Evolutionary conservation across 2,329 filamentous ascomycete species (phyloP).

Genomic region (Aaosphaeria arxii): DNA sequence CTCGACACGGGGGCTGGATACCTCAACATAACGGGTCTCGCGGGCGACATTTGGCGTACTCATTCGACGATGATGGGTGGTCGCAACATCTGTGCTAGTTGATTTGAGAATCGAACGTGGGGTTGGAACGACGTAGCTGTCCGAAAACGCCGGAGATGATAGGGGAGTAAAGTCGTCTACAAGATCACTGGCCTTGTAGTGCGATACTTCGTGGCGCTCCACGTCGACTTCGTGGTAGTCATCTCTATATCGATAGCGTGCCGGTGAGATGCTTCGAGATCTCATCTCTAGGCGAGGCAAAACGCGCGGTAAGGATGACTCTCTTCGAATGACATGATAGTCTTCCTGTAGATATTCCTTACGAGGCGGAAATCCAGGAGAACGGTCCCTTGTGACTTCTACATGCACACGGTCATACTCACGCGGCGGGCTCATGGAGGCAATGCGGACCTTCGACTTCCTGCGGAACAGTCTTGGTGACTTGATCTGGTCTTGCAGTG

Average conservation of each 20-base stretch:
- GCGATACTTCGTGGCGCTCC: background rate
- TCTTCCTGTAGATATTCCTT: background rate
- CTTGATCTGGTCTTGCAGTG: slow-evolving; percentile 13
- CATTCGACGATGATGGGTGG: too few relatives aligned
- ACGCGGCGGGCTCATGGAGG: slow-evolving; percentile 17
- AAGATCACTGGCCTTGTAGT: too few relatives aligned
- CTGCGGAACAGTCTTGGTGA: slow-evolving; percentile 7
- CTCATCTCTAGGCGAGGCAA: background rate
- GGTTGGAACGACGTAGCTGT: too few relatives aligned
- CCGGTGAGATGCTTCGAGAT: background rate
- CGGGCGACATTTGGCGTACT: too few relatives aligned
- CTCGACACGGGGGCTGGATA: too few relatives aligned
- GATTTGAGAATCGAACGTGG: too few relatives aligned
- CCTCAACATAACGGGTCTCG: too few relatives aligned
- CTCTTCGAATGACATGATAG: too few relatives aligned
- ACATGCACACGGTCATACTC: background rate
- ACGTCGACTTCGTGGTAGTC: background rate
- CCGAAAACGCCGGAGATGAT: too few relatives aligned
- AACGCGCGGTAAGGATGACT: background rate
- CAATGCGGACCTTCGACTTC: slow-evolving; percentile 11
- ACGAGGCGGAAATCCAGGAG: background rate
- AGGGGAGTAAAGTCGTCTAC: too few relatives aligned
- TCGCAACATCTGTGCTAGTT: too few relatives aligned
- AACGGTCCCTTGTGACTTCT: background rate
- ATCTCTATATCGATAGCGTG: background rate